Evolutionary conservation across 2,329 filamentous ascomycete genomes (phyloP), one percentile per base, ranked within the genome.

Genomic region (Huntiella bhutanensis): DNA sequence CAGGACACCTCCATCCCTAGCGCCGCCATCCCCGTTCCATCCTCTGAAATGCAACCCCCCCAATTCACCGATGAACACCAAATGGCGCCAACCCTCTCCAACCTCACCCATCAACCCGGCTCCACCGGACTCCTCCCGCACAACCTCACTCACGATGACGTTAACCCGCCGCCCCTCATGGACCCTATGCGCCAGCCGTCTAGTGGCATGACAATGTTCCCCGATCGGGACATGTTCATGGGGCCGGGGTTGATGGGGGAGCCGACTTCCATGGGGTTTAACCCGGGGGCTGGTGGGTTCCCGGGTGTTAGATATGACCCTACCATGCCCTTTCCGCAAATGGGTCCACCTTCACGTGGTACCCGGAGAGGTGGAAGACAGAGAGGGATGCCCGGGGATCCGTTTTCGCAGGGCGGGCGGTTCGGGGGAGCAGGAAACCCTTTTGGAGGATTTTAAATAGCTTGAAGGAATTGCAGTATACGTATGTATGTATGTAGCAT

Each of bases 11-110:
- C 34, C 6, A 39, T 38, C 5, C 43, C 39, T 12, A 49, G 46
- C 5, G 16, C 40, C 13, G 34, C 43, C 15, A 82, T 17, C 8
- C 41, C 82, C 1, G 57, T 76, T 12, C 86, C 87, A 0, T 63
- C 71, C 0, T 77, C 69, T 7, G 82, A 87, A 53, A 86, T 93
- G 53, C 75, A 80, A 1, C 87, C 88, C 0, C 91, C 91, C 0
- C 84, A 75, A 15, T 96, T 96, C 53, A 91, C 96, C 53, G 88
- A 98, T 58, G 86, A 95, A 56, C 80, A 85, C 55, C 84, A 95
- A 52, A 70, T 95, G 77, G 7, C 36, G 32, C 10, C 33, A 33
- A 4, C 67, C 69, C 52, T 58, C 33, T 4, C 48, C 39, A 59
- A 59, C 37, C 56, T 57, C 8, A 59, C 60, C 16, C 8, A 49